These are phyloP conservation scores for Cryphonectria parasitica DNA, from an alignment of 2,329 filamentous ascomycete species.

Conservation along the genomic window DNA sequence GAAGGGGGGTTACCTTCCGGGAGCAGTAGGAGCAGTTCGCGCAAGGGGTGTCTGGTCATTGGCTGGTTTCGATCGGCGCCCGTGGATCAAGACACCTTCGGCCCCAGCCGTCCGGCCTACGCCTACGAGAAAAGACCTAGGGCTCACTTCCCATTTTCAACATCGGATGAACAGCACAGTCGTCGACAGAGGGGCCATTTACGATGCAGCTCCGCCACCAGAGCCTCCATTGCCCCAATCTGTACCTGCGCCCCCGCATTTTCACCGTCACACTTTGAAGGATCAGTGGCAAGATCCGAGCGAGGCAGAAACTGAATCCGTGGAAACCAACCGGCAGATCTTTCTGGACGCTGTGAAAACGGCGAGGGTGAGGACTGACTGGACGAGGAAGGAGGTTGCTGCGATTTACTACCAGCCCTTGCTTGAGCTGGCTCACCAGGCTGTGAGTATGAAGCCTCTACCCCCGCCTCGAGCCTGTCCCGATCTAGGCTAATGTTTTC, in stretches of 20 bases:
- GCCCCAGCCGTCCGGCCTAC: background rate
- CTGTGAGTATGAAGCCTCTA: conserved; percentile 57
- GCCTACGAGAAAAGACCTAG: background rate
- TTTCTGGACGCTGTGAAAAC: conserved; percentile 61
- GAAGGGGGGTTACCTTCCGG: background rate
- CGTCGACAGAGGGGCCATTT: background rate
- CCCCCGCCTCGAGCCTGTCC: background rate
- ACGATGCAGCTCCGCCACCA: background rate
- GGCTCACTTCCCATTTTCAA: background rate
- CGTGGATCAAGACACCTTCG: background rate
- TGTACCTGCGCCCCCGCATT: background rate
- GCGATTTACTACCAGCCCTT: conserved; percentile 82
- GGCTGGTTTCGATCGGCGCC: background rate
- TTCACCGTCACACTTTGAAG: background rate
- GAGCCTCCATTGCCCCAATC: background rate
- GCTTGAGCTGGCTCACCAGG: conserved; percentile 76
- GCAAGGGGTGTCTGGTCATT: background rate
- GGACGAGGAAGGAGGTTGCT: conserved; percentile 81
- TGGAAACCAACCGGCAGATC: conserved; percentile 32
- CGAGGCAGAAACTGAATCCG: background rate
- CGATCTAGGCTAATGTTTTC: conserved; percentile 22
- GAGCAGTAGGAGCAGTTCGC: background rate
- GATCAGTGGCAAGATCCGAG: background rate
- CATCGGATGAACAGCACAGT: conserved; percentile 8
- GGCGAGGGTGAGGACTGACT: conserved; percentile 67